Evolutionary conservation across 2,329 filamentous ascomycete species (phyloP).

Genomic region (Epichloe scottii): DNA sequence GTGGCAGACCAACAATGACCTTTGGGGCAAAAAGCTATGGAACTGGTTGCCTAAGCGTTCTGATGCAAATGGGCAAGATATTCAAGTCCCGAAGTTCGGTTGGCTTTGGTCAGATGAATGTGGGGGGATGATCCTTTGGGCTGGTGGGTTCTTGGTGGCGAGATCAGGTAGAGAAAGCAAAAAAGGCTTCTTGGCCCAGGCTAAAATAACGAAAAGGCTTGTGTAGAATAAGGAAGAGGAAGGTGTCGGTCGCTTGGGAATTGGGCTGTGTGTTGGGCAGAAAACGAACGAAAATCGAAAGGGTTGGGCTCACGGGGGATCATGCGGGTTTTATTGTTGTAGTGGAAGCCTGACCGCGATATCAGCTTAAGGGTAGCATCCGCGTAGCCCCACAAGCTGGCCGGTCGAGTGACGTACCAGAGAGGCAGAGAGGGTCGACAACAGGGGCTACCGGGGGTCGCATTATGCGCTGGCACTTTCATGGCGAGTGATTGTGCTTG

Average conservation of each 20-base stretch:
- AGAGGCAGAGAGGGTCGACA: slow-evolving; percentile 6
- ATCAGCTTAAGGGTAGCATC: slow-evolving; percentile 6
- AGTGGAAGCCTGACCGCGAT: slow-evolving; percentile 16
- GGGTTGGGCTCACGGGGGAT: slow-evolving; percentile 32
- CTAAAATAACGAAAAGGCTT: slow-evolving; percentile 7
- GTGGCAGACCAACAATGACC: slow-evolving; percentile 1
- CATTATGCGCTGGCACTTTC: slow-evolving; percentile 34
- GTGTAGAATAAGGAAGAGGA: slow-evolving; percentile 8
- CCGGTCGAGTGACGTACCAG: slow-evolving; percentile 9
- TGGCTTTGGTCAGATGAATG: slow-evolving; percentile 6
- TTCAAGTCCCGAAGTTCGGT: slow-evolving; percentile 11
- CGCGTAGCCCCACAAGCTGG: slow-evolving; percentile 13
- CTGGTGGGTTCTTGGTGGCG: slow-evolving; percentile 9
- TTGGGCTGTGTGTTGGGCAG: slow-evolving; percentile 23
- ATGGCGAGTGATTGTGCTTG: slow-evolving; percentile 22
- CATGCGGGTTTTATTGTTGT: slow-evolving; percentile 36
- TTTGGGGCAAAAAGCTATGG: slow-evolving; percentile 10
- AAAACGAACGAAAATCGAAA: slow-evolving; percentile 17
- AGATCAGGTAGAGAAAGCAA: slow-evolving; percentile 11
- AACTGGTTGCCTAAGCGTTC: slow-evolving; percentile 4
- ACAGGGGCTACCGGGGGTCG: slow-evolving; percentile 20
- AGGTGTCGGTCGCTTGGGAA: slow-evolving; percentile 10
- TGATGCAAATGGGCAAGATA: slow-evolving; percentile 17
- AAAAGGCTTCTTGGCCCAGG: slow-evolving; percentile 7
- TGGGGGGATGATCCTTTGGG: slow-evolving; percentile 2